These are phyloP conservation scores for Petunia secreta DNA, from an alignment of 257 asterid genomes.

Conservation along the genomic window DNA sequence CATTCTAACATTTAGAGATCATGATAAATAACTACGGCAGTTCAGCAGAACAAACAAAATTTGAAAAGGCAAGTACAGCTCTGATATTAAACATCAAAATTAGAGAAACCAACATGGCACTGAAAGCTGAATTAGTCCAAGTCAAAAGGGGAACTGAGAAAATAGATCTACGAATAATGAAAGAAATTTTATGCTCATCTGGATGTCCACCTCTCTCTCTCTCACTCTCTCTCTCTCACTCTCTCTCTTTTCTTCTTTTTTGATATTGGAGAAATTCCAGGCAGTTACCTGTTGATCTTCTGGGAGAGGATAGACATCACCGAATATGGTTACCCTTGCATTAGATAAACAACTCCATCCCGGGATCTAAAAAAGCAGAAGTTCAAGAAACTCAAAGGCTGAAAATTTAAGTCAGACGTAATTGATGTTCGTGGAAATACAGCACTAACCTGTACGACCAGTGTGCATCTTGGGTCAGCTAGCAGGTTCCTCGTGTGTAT, in stretches of 20 bases:
- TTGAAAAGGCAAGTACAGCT: neutral
- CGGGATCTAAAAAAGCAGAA: slow-evolving; percentile 60
- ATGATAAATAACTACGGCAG: neutral
- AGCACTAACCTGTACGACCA: slow-evolving; percentile 85
- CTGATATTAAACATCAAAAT: neutral
- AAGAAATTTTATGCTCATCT: too few species aligned
- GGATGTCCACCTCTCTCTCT: too few species aligned
- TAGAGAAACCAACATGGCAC: neutral
- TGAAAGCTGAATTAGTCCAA: neutral
- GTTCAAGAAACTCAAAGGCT: slow-evolving; percentile 30
- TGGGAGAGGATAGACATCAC: slow-evolving; percentile 90
- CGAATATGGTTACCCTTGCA: slow-evolving; percentile 95
- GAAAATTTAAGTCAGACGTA: slow-evolving; percentile 24
- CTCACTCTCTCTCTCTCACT: too few species aligned
- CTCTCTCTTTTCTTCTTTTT: neutral
- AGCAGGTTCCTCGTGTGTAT: slow-evolving; percentile 96
- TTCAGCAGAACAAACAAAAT: neutral
- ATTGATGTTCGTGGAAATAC: slow-evolving; percentile 18
- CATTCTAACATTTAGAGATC: neutral
- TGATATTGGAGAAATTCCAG: neutral
- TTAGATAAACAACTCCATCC: slow-evolving; percentile 99
- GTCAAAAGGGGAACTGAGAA: neutral
- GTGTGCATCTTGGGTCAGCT: slow-evolving; percentile 89
- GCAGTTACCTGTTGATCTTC: slow-evolving; percentile 82
- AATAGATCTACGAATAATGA: too few species aligned